Conservation (phyloP, 768 basidiomycete species). For the Macrolepiota fuliginosa region DNA sequence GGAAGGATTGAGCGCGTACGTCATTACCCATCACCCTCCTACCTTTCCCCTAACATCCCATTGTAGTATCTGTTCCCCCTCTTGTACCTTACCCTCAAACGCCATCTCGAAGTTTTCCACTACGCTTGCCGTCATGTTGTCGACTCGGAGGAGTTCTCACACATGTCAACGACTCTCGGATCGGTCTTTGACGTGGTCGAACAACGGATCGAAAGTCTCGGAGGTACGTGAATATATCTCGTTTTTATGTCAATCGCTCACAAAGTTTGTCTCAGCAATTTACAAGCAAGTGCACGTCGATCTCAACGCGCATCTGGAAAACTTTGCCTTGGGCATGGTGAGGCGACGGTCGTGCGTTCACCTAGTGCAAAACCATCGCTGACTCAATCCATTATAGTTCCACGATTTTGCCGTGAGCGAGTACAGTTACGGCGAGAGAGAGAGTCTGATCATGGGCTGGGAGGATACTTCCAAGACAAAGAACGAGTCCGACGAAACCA, state of each 20-base stretch:
- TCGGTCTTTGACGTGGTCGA: slow-evolving; percentile 29
- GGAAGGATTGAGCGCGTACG: slow-evolving; percentile 21
- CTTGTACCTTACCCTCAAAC: slow-evolving; percentile 18
- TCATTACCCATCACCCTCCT: background rate
- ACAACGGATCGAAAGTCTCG: slow-evolving; percentile 30
- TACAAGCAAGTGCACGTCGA: slow-evolving; percentile 36
- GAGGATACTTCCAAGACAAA: slow-evolving; percentile 1
- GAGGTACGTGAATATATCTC: slow-evolving; percentile 21
- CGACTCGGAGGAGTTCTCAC: slow-evolving; percentile 29
- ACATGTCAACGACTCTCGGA: slow-evolving; percentile 28
- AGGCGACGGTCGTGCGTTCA: background rate
- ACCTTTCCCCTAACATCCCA: background rate
- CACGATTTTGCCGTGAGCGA: slow-evolving; percentile 2
- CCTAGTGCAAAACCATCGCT: background rate
- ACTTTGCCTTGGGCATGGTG: slow-evolving; percentile 37
- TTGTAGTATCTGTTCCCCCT: slow-evolving; percentile 21
- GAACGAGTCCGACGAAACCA: background rate
- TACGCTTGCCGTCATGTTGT: slow-evolving; percentile 34
- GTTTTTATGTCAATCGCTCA: background rate
- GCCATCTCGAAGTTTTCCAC: slow-evolving; percentile 18
- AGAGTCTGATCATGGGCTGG: slow-evolving; percentile 3
- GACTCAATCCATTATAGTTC: background rate
- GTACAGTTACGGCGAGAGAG: background rate
- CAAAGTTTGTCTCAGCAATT: slow-evolving; percentile 21
- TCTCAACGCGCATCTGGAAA: slow-evolving; percentile 30